Evolutionary conservation across 176 grass and related monocot genomes (phyloP).

Genomic region (Typha latifolia): DNA sequence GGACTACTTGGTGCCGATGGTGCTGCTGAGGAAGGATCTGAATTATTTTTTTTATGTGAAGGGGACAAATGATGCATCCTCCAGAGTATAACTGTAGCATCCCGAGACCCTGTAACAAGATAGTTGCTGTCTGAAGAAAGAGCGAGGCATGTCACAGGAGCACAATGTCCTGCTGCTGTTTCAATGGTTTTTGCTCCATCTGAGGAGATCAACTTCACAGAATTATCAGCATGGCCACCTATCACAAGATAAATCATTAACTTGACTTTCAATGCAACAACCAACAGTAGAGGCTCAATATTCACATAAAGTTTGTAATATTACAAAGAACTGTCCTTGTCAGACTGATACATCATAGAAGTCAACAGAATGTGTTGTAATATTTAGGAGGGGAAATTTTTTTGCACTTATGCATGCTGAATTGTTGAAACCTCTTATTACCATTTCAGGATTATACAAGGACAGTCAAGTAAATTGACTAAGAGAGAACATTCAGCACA

Average conservation of each 20-base stretch:
- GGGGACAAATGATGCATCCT: slow-evolving; percentile 50
- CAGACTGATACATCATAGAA: too few relatives aligned
- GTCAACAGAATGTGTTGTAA: too few relatives aligned
- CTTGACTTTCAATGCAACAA: slow-evolving; percentile 2
- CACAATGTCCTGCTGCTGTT: slow-evolving; percentile 75
- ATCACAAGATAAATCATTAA: slow-evolving; percentile 28
- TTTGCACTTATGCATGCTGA: too few relatives aligned
- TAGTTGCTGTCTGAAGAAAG: slow-evolving; percentile 76
- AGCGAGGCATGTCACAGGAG: slow-evolving; percentile 79
- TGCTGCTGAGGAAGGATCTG: slow-evolving; percentile 49
- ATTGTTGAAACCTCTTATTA: too few relatives aligned
- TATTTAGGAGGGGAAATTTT: too few relatives aligned
- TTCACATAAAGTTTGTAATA: too few relatives aligned
- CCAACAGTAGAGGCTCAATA: not conserved
- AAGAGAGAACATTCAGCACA: too few relatives aligned
- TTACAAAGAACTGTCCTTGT: too few relatives aligned
- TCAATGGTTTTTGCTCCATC: slow-evolving; percentile 91
- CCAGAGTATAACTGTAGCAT: slow-evolving; percentile 90
- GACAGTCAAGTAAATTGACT: too few relatives aligned
- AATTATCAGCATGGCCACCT: slow-evolving; percentile 96
- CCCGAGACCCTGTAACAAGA: slow-evolving; percentile 83
- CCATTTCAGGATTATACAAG: too few relatives aligned
- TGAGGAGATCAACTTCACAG: slow-evolving; percentile 66
- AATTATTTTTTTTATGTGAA: slow-evolving; percentile 50
- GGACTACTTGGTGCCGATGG: slow-evolving; percentile 51